Conservation (phyloP, 148 eudicot species). For the Spergularia bocconei region DNA sequence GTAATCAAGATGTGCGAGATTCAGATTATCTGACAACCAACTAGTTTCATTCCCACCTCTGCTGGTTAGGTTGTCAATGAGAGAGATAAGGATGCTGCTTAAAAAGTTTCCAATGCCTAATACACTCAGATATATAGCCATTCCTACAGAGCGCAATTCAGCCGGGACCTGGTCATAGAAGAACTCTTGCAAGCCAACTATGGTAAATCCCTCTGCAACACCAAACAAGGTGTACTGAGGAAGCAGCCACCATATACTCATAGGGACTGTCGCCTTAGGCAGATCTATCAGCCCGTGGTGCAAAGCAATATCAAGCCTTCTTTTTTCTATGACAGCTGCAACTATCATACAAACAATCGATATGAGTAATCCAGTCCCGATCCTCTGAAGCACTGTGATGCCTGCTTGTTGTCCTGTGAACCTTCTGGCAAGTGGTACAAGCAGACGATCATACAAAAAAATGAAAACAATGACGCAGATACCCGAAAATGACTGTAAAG, state of each 20-base stretch:
- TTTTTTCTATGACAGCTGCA: constrained; percentile 48
- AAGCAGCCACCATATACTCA: constrained; percentile 68
- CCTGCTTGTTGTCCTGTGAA: constrained; percentile 50
- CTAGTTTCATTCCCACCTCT: constrained; percentile 27
- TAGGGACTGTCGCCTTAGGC: constrained; percentile 45
- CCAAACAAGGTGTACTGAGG: constrained; percentile 60
- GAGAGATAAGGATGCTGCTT: constrained; percentile 49
- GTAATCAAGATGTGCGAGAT: constrained; percentile 49
- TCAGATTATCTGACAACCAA: constrained; percentile 52
- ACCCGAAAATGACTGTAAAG: constrained; percentile 39
- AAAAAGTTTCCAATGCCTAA: constrained; percentile 57
- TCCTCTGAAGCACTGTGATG: constrained; percentile 65
- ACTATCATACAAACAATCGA: constrained; percentile 39
- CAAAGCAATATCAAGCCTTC: constrained; percentile 39
- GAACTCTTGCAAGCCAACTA: constrained; percentile 68
- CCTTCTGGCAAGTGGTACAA: constrained; percentile 45
- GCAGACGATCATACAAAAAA: constrained; percentile 51
- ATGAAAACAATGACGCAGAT: constrained; percentile 30
- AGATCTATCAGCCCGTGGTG: constrained; percentile 39
- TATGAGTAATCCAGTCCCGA: constrained; percentile 52
- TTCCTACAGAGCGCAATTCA: constrained; percentile 53
- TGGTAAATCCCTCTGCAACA: constrained; percentile 39
- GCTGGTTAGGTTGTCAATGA: constrained; percentile 38
- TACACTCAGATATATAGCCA: constrained; percentile 53
- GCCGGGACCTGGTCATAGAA: constrained; percentile 60